Conservation (phyloP, 768 basidiomycete genomes). For the Collybia mongolica region DNA sequence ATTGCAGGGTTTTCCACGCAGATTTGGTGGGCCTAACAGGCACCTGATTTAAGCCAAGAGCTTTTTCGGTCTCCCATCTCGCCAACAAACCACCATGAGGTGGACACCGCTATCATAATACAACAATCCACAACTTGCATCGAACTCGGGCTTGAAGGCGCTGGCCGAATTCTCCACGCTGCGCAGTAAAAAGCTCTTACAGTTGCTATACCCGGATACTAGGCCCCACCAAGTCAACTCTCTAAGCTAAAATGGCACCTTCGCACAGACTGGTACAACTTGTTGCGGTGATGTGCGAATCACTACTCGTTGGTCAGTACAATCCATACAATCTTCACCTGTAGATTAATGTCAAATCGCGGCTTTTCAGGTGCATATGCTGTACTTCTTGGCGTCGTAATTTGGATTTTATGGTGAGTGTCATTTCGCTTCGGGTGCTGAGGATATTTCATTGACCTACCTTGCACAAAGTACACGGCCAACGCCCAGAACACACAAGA, state of each 20-base stretch:
- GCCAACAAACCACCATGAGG: no score
- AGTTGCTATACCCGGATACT: no score
- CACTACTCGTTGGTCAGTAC: conserved; percentile 2
- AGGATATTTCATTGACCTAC: not conserved
- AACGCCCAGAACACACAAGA: not conserved
- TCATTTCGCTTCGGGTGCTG: not conserved
- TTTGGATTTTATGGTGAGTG: conserved; percentile 4
- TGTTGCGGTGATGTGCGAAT: conserved; percentile 4
- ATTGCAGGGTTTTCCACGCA: no score
- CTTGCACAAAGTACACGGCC: not conserved
- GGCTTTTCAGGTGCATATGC: not conserved
- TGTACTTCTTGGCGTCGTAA: not conserved
- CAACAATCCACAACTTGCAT: no score
- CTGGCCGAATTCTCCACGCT: no score
- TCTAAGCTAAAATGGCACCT: not conserved
- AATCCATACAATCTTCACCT: not conserved
- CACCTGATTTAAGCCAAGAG: no score
- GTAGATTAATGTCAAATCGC: not conserved
- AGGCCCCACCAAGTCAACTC: no score
- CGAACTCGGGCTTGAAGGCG: no score
- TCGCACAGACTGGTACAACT: not conserved
- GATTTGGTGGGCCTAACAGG: no score
- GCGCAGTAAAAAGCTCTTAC: no score
- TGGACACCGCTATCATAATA: no score
- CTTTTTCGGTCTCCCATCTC: no score